A percentile compares a stretch with the other conserved stretches of the same genome.
Evolutionary conservation across 2,329 filamentous ascomycete species (phyloP).

Genomic region (Pseudogymnoascus verrucosus): DNA sequence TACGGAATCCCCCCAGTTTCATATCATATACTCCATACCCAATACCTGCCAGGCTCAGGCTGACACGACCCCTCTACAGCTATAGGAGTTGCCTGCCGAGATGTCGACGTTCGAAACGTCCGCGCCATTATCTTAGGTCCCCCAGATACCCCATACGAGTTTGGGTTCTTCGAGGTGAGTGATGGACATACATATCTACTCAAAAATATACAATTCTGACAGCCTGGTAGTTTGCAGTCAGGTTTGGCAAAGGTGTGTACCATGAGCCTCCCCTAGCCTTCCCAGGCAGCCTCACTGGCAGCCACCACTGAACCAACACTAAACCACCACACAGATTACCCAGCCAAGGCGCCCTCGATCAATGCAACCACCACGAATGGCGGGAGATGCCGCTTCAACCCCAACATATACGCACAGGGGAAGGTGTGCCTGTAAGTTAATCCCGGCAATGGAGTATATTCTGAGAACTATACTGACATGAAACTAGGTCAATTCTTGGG

Average conservation of each 20-base stretch:
- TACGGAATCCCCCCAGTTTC: constrained; percentile 36
- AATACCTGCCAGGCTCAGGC: not conserved
- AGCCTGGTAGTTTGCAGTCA: constrained; percentile 58
- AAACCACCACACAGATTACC: constrained; percentile 58
- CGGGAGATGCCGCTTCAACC: constrained; percentile 87
- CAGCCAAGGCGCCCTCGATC: constrained; percentile 54
- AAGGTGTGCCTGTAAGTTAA: constrained; percentile 82
- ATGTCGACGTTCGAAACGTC: constrained; percentile 81
- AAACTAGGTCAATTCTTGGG: constrained; percentile 76
- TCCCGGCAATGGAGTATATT: not conserved
- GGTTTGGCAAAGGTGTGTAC: constrained; percentile 62
- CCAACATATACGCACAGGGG: constrained; percentile 87
- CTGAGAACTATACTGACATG: constrained; percentile 16
- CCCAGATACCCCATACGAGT: constrained; percentile 91
- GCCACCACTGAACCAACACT: not conserved
- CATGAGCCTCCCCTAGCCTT: not conserved
- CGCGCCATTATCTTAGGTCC: constrained; percentile 85
- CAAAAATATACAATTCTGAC: constrained; percentile 20
- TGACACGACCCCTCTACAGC: constrained; percentile 40
- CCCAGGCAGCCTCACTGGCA: not conserved
- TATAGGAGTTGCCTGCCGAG: constrained; percentile 77
- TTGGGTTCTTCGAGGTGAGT: constrained; percentile 87
- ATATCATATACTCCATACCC: not conserved
- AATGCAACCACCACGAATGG: constrained; percentile 75
- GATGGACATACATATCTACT: not conserved